Evolutionary conservation across 768 basidiomycete genomes (phyloP).

Genomic region (Clavaria fumosa): DNA sequence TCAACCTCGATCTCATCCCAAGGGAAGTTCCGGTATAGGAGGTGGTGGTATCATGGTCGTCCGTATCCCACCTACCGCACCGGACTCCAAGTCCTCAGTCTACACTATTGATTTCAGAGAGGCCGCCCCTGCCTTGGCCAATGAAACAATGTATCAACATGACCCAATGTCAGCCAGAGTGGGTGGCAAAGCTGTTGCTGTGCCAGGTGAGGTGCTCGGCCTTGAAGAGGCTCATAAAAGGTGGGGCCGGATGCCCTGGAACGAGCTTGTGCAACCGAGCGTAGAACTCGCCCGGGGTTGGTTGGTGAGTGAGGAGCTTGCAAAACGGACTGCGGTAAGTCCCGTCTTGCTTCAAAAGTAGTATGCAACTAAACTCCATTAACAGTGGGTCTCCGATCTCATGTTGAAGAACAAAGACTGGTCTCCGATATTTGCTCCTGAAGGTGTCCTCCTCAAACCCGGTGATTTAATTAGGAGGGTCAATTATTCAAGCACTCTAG

Average conservation of each 20-base stretch:
- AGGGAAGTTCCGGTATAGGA: conserved; percentile 66
- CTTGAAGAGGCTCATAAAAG: conserved; percentile 68
- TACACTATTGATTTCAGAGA: conserved; percentile 82
- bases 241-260: conserved; percentile 78
- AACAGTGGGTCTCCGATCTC: conserved; percentile 30
- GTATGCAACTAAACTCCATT: background rate
- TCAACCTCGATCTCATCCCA: background rate
- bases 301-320: conserved; percentile 66
- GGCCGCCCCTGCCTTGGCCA: conserved; percentile 59
- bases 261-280: conserved; percentile 57
- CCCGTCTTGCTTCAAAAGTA: conserved; percentile 2
- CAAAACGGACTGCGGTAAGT: conserved; percentile 50
- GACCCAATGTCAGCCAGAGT: conserved; percentile 36
- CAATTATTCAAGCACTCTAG: conserved; percentile 67
- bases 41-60: conserved; percentile 82
- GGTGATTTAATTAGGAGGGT: conserved; percentile 61
- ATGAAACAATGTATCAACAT: conserved; percentile 59
- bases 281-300: conserved; percentile 64
- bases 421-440: conserved; percentile 69
- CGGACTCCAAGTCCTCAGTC: conserved; percentile 36
- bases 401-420: conserved; percentile 62
- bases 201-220: conserved; percentile 85
- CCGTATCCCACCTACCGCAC: conserved; percentile 42
- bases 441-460: conserved; percentile 51
- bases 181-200: conserved; percentile 79